Evolutionary conservation across 2,329 filamentous ascomycete genomes (phyloP), one percentile per base, ranked within the genome.

Genomic region (Apiospora malaysiana): DNA sequence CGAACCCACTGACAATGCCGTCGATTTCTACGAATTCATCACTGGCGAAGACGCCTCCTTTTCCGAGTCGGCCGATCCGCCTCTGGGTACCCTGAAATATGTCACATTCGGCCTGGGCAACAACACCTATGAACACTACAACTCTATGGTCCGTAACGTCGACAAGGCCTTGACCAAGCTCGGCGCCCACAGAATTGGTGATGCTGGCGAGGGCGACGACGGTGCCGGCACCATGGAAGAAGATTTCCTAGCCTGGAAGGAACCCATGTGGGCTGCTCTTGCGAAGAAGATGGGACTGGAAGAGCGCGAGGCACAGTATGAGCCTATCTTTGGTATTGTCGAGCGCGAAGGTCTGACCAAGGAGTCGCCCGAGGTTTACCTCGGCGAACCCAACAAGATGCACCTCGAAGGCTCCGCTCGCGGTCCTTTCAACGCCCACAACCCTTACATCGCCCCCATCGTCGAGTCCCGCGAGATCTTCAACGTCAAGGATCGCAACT

Each of bases 91-190:
- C 78, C 89, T 99, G 79, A 95, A 95, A 82, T 99, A 95, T 80
- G 94, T 99, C 78, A 89, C 94, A 71, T 99, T 99, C 78, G 96
- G 96, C 78, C 90, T 99, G 49, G 96, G 96, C 76, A 99, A 99
- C 87, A 99, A 98, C 86, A 98, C 96, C 40, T 99, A 99, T 81
- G 96, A 99, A 81, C 96, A 99, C 86, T 99, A 98, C 88, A 99
- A 99, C 85, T 93, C 93, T 69, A 97, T 99, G 94, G 95, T 99
- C 72, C 94, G 95, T 81, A 93, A 95, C 74, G 92, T 98, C 71
- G 91, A 96, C 83, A 91, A 92, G 81, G 91, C 91, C 73, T 85
- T 99, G 71, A 87, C 90, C 78, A 95, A 93, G 78, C 87, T 97
- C 25, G 96, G 96, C 72, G 96, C 93, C 16, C 88, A 91, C 79